Evolutionary conservation across 306 rosid genomes (phyloP), one percentile per base, ranked within the genome.

Genomic region (Trifolium subterraneum): DNA sequence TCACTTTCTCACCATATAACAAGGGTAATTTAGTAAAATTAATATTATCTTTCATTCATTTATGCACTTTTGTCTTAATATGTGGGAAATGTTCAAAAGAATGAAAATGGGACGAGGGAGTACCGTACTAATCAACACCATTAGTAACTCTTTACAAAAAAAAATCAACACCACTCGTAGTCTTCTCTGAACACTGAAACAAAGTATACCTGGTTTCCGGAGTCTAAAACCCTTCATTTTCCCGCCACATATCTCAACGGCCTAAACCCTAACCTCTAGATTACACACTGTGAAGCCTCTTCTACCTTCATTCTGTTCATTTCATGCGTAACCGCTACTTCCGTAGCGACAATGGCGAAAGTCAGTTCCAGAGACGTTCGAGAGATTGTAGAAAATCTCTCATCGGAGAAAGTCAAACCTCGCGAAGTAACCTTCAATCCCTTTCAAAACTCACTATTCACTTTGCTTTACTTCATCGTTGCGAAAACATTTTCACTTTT

Each of bases 401-500:
- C 98, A 9, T 93, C 96, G 29, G 93, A 88, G 64, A 93, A 91
- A 87, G 88, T 83, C 64, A 93, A 87, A 87, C 64, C 89, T 72
- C 97, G 98, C 74, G 98, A 93, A 54, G 97, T 89, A 90, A 76
- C 60, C 64, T 44, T 42, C 72, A 14, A 23, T 77, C 56, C 77
- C 68, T 47, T 51, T 59, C 76, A 10, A 55, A 41, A 41, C 69
- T 74, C 54, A 47, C 38, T 35, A 18, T 62, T 71, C 58, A 6
- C 6, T 10, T 42, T 62, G 10, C 31, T 51, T 77, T 71, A 68
- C 48, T 67, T 29, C 7, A 14, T 70, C 68, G 31, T 44, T 20
- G 68, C 10, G 54, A 75, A 58, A 60, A 64, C 27, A 8, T 80
- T 8, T 64, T 63, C 47, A 10, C 29, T 68, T 20, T 64, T 73